These are phyloP conservation scores for Neurospora sp. DNA, from an alignment of 495 filamentous ascomycete genomes.

Conservation along the genomic window DNA sequence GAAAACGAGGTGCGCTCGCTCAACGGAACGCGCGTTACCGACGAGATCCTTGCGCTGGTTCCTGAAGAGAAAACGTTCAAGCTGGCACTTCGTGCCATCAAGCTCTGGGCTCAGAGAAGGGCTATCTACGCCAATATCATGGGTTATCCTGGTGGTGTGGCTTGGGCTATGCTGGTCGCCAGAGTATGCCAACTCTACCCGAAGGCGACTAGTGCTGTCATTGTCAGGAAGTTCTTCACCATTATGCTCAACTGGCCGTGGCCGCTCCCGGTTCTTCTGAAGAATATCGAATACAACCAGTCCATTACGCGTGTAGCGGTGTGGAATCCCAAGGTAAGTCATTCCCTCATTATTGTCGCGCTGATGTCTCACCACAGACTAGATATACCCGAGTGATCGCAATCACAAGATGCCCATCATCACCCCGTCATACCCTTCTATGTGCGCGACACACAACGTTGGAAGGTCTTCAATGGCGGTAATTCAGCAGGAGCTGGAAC, in stretches of 20 bases:
- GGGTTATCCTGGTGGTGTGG: constrained; percentile 91
- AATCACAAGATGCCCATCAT: constrained; percentile 95
- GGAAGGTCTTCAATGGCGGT: constrained; percentile 74
- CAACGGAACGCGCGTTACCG: constrained; percentile 87
- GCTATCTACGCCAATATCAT: constrained; percentile 93
- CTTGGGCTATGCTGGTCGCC: constrained; percentile 95
- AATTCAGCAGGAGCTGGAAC: constrained; percentile 70
- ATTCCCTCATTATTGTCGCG: neutral
- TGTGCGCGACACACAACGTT: constrained; percentile 94
- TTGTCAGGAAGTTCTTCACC: constrained; percentile 86
- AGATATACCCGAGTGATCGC: constrained; percentile 73
- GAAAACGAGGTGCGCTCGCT: constrained; percentile 78
- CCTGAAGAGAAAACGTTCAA: constrained; percentile 84
- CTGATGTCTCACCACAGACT: constrained; percentile 24
- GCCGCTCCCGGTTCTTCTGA: constrained; percentile 84
- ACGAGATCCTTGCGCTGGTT: constrained; percentile 79
- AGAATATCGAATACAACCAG: constrained; percentile 74
- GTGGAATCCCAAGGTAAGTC: constrained; percentile 83
- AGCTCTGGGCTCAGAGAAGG: constrained; percentile 89
- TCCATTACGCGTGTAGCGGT: constrained; percentile 58
- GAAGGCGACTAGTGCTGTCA: constrained; percentile 71
- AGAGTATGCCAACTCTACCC: constrained; percentile 97
- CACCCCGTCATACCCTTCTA: constrained; percentile 88
- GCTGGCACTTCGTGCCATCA: constrained; percentile 78
- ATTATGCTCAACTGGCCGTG: constrained; percentile 88